A percentile compares a stretch with the other conserved stretches of the same genome.
These are phyloP conservation scores for Marasmius oreades DNA, from an alignment of 1,284 basidiomycete genomes.

Conservation along the genomic window DNA sequence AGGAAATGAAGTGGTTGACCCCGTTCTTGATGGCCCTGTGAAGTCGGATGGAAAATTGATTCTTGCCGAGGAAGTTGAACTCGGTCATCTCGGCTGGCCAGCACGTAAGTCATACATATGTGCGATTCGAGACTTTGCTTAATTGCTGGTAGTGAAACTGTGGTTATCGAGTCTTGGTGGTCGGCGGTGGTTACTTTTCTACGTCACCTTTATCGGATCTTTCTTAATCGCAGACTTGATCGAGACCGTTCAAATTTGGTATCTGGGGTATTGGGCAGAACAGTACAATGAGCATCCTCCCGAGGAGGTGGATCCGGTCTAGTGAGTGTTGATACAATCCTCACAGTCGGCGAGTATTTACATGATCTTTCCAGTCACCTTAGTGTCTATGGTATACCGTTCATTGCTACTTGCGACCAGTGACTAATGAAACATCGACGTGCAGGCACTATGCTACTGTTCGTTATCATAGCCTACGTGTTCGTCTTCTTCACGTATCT, in stretches of 20 bases:
- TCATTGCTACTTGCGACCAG: not conserved
- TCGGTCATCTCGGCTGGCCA: constrained; percentile 52
- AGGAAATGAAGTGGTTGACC: constrained; percentile 35
- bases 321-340: constrained; percentile 19
- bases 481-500: constrained; percentile 23
- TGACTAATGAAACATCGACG: constrained; percentile 31
- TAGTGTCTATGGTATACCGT: constrained; percentile 31
- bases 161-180: constrained; percentile 39
- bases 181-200: constrained; percentile 35
- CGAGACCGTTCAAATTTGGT: constrained; percentile 37
- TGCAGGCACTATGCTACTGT: constrained; percentile 24
- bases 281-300: constrained; percentile 35
- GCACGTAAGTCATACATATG: constrained; percentile 25
- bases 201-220: constrained; percentile 27
- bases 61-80: constrained; percentile 57
- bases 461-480: constrained; percentile 24
- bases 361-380: constrained; percentile 28
- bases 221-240: constrained; percentile 20
- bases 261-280: constrained; percentile 44
- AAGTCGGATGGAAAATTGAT: constrained; percentile 43
- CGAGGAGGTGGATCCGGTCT: constrained; percentile 23
- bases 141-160: constrained; percentile 21
- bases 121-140: not conserved
- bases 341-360: not conserved
- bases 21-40: constrained; percentile 25